A percentile compares a stretch with the other conserved stretches of the same genome.
Conservation (phyloP, 495 filamentous ascomycete genomes). For the Xylaria palmicola region DNA sequence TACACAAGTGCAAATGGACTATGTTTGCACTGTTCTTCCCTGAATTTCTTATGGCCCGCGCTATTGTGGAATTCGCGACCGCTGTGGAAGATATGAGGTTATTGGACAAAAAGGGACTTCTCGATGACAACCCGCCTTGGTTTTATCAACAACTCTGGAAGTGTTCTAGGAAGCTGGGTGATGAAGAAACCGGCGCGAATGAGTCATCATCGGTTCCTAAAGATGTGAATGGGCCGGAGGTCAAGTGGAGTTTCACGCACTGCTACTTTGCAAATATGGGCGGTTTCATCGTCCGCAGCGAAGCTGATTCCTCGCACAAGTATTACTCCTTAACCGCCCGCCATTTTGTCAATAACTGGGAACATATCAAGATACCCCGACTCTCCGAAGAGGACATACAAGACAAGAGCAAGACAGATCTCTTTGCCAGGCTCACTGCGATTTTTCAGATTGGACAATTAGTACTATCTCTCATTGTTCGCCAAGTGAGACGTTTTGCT, state of each 20-base stretch:
- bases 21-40: constrained; percentile 17
- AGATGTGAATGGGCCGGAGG: not conserved
- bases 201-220: too few relatives aligned
- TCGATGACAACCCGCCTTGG: not conserved
- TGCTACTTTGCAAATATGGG: constrained; percentile 43
- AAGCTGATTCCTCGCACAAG: not conserved
- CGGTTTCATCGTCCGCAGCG: constrained; percentile 26
- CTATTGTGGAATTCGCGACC: constrained; percentile 16
- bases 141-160: not conserved
- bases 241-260: constrained; percentile 27
- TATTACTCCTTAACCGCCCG: not conserved
- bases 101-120: not conserved
- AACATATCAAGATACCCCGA: not conserved
- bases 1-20: constrained; percentile 14
- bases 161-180: not conserved
- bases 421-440: constrained; percentile 28
- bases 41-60: constrained; percentile 15
- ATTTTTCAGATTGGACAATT: constrained; percentile 32
- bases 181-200: not conserved
- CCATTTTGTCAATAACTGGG: not conserved
- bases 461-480: constrained; percentile 25
- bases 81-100: constrained; percentile 5
- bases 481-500: constrained; percentile 21
- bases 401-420: constrained; percentile 42
- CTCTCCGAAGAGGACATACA: constrained; percentile 29